Evolutionary conservation across 2,329 filamentous ascomycete genomes (phyloP), one percentile per base, ranked within the genome.

Genomic region (Aspergillus fijiensis): DNA sequence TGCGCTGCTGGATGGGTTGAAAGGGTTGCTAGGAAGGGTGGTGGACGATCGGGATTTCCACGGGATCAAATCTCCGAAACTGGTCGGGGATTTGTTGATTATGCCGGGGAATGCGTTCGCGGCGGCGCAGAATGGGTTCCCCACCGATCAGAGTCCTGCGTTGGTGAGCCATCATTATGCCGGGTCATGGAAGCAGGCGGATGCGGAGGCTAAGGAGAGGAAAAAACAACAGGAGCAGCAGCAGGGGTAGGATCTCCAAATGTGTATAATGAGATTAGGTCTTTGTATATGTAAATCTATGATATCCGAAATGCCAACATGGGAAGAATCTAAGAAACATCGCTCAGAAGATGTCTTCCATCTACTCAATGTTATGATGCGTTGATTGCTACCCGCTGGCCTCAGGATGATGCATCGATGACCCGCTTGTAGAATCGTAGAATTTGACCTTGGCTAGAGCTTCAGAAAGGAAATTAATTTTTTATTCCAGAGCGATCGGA

Each of bases 81-180:
- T 70, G 10, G 52, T 72, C 12, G 69, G 65, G 5, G 69, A 72
- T 65, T 60, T 71, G 9, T 47, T 72, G 14, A 61, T 71, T 45
- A 66, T 71, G 66, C 69, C 68, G 1, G 66, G 67, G 0, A 60
- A 60, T 45, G 59, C 69, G 9, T 72, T 72, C 52, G 69, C 68
- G 19, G 67, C 64, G 3, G 12, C 49, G n/a, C 65, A 70, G 57
- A 69, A 69, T 25, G 63, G 63, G 12, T 58, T 62, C 23, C 69
- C 64, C 1, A 60, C 52, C 0, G 64, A 70, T 23, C 58, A 60
- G 23, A 49, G 53, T 5, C 49, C 56, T 23, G 42, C n/a, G 14
- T 45, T 57, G 47, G 67, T 62, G 19, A 49, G 58, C 7, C 65
- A 67, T 51, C 60, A 67, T 50, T 66, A 67, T 19, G 64, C 62